Base-by-base conservation (phyloP, 768 basidiomycete genomes). In the Leccinum uliginosum region DNA sequence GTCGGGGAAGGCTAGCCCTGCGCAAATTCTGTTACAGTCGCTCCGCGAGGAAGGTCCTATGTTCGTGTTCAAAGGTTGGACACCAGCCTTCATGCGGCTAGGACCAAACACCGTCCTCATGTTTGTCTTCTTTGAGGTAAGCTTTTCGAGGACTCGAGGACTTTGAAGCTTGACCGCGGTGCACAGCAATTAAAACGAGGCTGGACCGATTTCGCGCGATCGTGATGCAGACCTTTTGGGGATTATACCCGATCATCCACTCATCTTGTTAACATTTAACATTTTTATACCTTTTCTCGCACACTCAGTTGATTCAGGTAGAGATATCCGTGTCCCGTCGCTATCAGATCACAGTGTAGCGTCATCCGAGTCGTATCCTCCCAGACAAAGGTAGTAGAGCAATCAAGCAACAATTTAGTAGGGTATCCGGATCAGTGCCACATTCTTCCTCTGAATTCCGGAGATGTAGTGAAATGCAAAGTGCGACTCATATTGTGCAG, bases 41-140 rank as follows among this genome's bases (percentile, higher is more conserved):
- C 72, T 91, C 34, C 80, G 79, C 40, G 78, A 85, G 63, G 91
- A 93, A 75, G 91, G 91, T 0, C 78, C 83, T 10, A 76, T 78
- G 57, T 92, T 93, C 68, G 75, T 93, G 53, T 89, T 93, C 73
- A 92, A 89, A 69, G 91, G 91, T 32, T 93, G 91, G 91, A 89
- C 89, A 17, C 91, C 91, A 3, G 88, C 91, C 8, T 93, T 91
- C 72, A 83, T 88, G 62, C 84, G 91, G 49, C 73, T 93, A 44
- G 90, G 86, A 27, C 91, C 91, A 2, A 91, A 92, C 67, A 93
- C 91, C 1, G 78, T 93, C 32, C 75, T 93, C 5, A 80, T 93
- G 73, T 93, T 91, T 71, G 85, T 93, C 49, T 91, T 91, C 73
- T 86, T 87, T 60, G 91, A 93, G 76, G 89, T 87, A 61, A 50